These are phyloP conservation scores for Paramecium tetraurelia DNA, from an alignment of 73 alveolate genomes.

Conservation along the genomic window DNA sequence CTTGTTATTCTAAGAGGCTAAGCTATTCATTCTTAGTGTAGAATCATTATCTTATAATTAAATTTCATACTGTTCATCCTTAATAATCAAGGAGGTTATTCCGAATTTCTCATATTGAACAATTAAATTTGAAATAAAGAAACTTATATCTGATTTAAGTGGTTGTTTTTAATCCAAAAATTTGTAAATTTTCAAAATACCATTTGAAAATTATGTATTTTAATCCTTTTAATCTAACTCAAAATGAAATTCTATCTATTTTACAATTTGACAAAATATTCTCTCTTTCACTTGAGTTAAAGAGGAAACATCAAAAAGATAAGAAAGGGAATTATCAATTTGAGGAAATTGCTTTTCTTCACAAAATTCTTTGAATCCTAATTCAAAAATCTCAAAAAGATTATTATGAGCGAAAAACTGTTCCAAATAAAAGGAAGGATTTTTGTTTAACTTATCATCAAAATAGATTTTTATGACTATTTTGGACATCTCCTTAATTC, in stretches of 20 bases:
- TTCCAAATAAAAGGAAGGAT: neutral
- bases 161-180: neutral
- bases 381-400: neutral
- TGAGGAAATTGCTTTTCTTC: neutral
- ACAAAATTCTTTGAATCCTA: neutral
- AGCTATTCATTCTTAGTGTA: neutral
- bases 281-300: neutral
- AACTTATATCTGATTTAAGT: neutral
- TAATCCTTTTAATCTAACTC: neutral
- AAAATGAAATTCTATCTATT: neutral
- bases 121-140: neutral
- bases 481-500: neutral
- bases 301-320: neutral
- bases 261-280: neutral
- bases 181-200: neutral
- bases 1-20: too few species aligned
- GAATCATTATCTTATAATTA: neutral
- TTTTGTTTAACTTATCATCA: neutral
- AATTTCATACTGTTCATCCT: neutral
- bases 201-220: neutral
- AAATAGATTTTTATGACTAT: neutral
- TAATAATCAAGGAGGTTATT: neutral
- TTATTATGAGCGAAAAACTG: neutral
- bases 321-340: neutral
- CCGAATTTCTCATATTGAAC: neutral